Evolutionary conservation across 2,329 filamentous ascomycete species (phyloP).

Genomic region (Ceratocystis diversiconidia): DNA sequence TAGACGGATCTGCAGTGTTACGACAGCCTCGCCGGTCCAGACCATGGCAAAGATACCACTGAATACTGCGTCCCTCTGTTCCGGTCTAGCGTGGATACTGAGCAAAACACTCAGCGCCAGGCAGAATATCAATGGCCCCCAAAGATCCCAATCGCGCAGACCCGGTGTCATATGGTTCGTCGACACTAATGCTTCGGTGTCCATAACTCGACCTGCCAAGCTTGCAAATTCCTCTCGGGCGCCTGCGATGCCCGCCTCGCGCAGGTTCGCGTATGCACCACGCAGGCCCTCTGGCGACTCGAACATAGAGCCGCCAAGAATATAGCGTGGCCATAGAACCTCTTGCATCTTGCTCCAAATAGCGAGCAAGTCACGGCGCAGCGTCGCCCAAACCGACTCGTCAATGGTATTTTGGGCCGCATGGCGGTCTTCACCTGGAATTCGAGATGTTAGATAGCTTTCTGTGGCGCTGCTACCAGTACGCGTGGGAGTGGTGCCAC

Average conservation of each 20-base stretch:
- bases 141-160: conserved; percentile 91
- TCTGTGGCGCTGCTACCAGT: conserved; percentile 43
- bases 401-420: conserved; percentile 90
- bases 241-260: conserved; percentile 43
- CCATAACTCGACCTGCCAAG: conserved; percentile 47
- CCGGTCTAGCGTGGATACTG: conserved; percentile 61
- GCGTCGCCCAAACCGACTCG: conserved; percentile 93
- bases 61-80: conserved; percentile 82
- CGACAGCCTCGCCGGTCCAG: conserved; percentile 91
- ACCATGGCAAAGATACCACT: conserved; percentile 93
- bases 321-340: conserved; percentile 89
- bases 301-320: conserved; percentile 58
- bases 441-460: conserved; percentile 72
- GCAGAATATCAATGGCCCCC: conserved; percentile 93
- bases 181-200: conserved; percentile 44
- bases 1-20: conserved; percentile 95
- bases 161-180: conserved; percentile 73
- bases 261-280: conserved; percentile 47
- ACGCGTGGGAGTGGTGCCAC: conserved; percentile 20
- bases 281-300: conserved; percentile 40
- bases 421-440: conserved; percentile 82
- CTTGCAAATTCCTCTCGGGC: conserved; percentile 49
- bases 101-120: conserved; percentile 75
- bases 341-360: conserved; percentile 98
- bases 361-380: conserved; percentile 77